Conservation (phyloP, 140 eudicot species). For the Stevia rebaudiana region DNA sequence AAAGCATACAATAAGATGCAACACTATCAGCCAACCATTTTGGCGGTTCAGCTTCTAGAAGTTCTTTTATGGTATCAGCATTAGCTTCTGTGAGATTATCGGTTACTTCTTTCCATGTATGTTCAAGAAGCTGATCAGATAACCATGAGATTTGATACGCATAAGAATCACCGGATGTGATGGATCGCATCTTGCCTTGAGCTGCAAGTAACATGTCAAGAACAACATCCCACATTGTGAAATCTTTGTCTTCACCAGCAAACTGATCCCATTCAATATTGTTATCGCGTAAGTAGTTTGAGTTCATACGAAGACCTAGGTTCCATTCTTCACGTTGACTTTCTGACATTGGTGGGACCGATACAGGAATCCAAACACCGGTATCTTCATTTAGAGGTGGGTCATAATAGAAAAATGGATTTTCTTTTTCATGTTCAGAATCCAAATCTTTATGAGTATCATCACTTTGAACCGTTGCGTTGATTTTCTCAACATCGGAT, state of each 20-base stretch:
- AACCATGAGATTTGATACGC: slow-evolving; percentile 47
- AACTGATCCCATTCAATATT: slow-evolving; percentile 55
- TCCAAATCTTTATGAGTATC: slow-evolving; percentile 11
- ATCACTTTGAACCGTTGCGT: slow-evolving; percentile 1
- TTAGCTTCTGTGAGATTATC: slow-evolving; percentile 52
- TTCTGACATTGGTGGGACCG: slow-evolving; percentile 69
- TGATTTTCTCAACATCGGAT: slow-evolving; percentile 21
- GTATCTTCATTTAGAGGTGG: slow-evolving; percentile 57
- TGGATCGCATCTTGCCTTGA: slow-evolving; percentile 45
- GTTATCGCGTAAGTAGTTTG: slow-evolving; percentile 28
- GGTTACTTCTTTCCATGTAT: slow-evolving; percentile 63
- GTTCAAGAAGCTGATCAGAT: slow-evolving; percentile 50
- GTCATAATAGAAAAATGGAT: slow-evolving; percentile 41
- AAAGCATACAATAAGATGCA: slow-evolving; percentile 54
- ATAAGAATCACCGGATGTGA: slow-evolving; percentile 47
- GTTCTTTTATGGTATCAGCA: slow-evolving; percentile 35
- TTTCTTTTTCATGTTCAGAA: slow-evolving; percentile 22
- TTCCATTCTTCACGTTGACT: slow-evolving; percentile 51
- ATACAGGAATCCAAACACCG: slow-evolving; percentile 69
- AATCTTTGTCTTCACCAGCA: slow-evolving; percentile 42
- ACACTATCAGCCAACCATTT: slow-evolving; percentile 64
- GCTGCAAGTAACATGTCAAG: slow-evolving; percentile 58
- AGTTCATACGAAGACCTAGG: slow-evolving; percentile 41
- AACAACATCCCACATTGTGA: slow-evolving; percentile 73
- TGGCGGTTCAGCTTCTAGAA: slow-evolving; percentile 57